These are phyloP conservation scores for Monoraphidium neglectum DNA, from an alignment of 139 green algal genomes.

Conservation along the genomic window DNA sequence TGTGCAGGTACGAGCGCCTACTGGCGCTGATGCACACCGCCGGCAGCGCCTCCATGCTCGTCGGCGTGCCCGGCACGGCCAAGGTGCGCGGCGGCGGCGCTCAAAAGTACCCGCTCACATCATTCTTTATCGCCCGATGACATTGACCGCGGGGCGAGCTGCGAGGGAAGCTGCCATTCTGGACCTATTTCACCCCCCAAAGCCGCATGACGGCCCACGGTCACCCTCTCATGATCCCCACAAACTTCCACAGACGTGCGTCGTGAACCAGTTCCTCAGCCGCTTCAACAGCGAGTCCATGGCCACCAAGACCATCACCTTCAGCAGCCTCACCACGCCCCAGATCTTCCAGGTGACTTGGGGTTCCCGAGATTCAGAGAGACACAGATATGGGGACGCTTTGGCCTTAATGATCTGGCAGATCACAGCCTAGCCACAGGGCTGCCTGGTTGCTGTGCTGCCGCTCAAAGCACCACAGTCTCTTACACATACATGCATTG, in stretches of 20 bases:
- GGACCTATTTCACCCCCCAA: no score
- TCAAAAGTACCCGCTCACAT: no score
- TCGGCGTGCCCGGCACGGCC: conserved; percentile 91
- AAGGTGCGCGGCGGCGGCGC: conserved; percentile 49
- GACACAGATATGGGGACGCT: no score
- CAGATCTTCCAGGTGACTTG: conserved; percentile 85
- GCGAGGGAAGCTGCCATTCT: no score
- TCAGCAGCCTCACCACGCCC: conserved; percentile 91
- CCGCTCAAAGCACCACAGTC: background rate
- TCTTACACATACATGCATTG: background rate
- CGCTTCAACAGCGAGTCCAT: conserved; percentile 28
- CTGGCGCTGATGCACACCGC: conserved; percentile 73
- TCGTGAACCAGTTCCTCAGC: conserved; percentile 85
- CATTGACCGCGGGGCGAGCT: no score
- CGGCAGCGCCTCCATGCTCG: conserved; percentile 73
- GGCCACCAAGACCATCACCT: conserved; percentile 88
- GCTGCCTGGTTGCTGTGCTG: no score
- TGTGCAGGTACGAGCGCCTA: conserved; percentile 79
- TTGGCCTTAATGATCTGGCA: no score
- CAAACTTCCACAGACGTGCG: conserved; percentile 50
- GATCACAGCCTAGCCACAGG: no score
- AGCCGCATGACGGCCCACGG: no score
- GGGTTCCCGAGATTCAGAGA: no score
- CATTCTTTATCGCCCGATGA: background rate
- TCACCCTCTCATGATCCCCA: no score